Conservation (phyloP, 2,329 filamentous ascomycete genomes). For the Colletotrichum tabaci region DNA sequence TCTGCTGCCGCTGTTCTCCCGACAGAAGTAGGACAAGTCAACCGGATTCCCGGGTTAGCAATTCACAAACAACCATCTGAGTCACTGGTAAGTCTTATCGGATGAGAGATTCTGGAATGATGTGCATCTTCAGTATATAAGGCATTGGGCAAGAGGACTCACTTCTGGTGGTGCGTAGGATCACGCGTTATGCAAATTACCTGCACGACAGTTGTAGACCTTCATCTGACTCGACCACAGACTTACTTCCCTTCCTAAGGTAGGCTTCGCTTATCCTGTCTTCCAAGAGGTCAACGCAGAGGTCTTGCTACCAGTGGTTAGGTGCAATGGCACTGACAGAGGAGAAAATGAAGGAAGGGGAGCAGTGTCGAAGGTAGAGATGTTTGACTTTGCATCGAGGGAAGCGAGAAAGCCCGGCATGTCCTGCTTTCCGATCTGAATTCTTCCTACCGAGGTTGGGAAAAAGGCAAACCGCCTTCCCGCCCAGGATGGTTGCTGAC, state of each 20-base stretch:
- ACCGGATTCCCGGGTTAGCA: neutral
- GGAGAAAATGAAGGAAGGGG: neutral
- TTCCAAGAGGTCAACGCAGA: neutral
- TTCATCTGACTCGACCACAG: neutral
- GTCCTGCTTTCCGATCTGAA: neutral
- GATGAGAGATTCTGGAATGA: no score
- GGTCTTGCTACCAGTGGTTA: no score
- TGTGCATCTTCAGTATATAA: neutral
- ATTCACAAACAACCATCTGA: neutral
- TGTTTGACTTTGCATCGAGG: neutral
- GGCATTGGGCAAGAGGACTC: neutral
- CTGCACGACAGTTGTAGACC: neutral
- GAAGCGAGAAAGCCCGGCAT: neutral
- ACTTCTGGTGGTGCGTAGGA: no score
- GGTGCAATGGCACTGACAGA: neutral
- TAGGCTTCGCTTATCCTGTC: neutral
- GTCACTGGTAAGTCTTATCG: neutral
- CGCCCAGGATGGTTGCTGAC: constrained; percentile 25
- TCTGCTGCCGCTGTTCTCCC: neutral
- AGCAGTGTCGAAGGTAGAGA: neutral
- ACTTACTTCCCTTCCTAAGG: neutral
- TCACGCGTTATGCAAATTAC: neutral
- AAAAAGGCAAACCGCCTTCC: neutral
- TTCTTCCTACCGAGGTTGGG: no score
- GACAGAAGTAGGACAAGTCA: neutral